Evolutionary conservation across 257 asterid genomes (phyloP), one percentile per base, ranked within the genome.

Genomic region (Solanum virginianum): DNA sequence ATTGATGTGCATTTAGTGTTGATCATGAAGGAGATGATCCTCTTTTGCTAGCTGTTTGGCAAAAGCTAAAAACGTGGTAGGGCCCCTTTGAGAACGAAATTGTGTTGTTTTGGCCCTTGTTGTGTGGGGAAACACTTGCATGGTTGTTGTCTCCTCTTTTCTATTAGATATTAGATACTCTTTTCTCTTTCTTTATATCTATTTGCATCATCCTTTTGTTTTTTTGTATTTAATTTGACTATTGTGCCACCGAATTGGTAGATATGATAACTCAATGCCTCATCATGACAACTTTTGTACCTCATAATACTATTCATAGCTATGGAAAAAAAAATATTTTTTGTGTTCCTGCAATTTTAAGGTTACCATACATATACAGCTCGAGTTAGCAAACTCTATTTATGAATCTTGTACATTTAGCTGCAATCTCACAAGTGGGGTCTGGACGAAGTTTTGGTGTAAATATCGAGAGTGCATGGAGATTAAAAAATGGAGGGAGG

Each of bases 1-100:
- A n/a, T n/a, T n/a, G 57, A 72, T 10, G 39, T 41, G 36, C 29
- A 39, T 15, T 17, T 69, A 3, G 29, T 43, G 11, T 74, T 74
- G 57, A 49, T 72, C n/a, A 45, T 47, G 75, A 85, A 81, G 41
- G 71, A 65, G 83, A 39, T 72, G 87, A 80, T 83, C 82, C 89
- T 85, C 83, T 71, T 83, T 53, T 81, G 86, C 88, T 84, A 82
- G 88, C 90, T 89, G 84, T 81, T 81, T 83, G 62, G 80, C 80
- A 86, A 72, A 45, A 75, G 10, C 41, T 26, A 29, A 66, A 32
- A 87, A 85, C 88, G 85, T 86, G 89, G 92, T 86, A 86, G 92
- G 89, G 57, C 84, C 90, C n/a, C n/a, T 24, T 80, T 80, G 85
- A 84, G 89, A 88, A 83, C 69, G 81, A 26, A 54, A 83, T 29